Evolutionary conservation across 257 asterid species (phyloP).

Genomic region (Solanum bulbocastanum): DNA sequence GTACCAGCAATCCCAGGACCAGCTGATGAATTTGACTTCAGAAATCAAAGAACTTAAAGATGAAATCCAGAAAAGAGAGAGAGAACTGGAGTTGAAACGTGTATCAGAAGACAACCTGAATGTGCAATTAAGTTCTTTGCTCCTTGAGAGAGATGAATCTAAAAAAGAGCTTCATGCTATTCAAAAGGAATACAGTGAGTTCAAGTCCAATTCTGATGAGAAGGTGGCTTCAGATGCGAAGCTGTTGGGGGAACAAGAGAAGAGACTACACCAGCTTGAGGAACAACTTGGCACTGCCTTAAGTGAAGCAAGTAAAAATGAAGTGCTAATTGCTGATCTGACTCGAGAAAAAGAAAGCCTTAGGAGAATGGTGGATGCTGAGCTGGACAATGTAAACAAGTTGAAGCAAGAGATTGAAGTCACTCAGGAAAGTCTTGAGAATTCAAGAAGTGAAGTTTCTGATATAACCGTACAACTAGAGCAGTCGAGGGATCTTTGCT

Average conservation of each 20-base stretch:
- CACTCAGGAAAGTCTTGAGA: constrained; percentile 27
- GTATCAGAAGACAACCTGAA: constrained; percentile 27
- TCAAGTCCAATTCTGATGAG: constrained; percentile 30
- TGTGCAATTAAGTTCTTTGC: constrained; percentile 19
- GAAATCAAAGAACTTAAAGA: constrained; percentile 40
- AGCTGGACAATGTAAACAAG: constrained; percentile 25
- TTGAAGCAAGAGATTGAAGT: constrained; percentile 37
- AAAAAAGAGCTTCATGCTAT: constrained; percentile 26
- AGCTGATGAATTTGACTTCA: constrained; percentile 19
- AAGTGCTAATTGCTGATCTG: constrained; percentile 30
- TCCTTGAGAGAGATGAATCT: constrained; percentile 36
- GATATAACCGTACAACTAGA: constrained; percentile 40
- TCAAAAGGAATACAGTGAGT: constrained; percentile 29
- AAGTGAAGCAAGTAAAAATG: constrained; percentile 25
- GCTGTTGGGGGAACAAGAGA: constrained; percentile 40
- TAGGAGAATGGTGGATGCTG: constrained; percentile 27
- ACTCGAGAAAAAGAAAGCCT: constrained; percentile 40
- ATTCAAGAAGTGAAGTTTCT: constrained; percentile 43
- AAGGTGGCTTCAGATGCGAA: constrained; percentile 45
- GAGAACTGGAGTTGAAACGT: constrained; percentile 43
- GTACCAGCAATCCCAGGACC: constrained; percentile 37
- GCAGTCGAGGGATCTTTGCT: constrained; percentile 37
- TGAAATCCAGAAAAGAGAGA: constrained; percentile 24
- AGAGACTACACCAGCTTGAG: constrained; percentile 31
- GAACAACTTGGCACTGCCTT: constrained; percentile 34